Evolutionary conservation across 148 eudicot genomes (phyloP), one percentile per base, ranked within the genome.

Genomic region (Amaranthus hypochondriacus): DNA sequence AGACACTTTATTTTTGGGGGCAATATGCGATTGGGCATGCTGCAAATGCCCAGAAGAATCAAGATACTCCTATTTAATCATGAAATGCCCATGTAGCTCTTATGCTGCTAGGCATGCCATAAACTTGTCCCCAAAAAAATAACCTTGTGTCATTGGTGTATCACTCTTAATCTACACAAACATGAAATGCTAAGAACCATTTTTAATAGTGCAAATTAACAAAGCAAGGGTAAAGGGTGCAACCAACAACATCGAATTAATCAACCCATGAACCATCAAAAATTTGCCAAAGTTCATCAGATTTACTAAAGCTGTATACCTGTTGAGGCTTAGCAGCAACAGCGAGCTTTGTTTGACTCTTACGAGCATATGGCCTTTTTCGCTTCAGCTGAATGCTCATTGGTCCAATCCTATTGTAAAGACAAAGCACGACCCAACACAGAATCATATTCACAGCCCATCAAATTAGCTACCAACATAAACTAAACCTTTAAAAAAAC

Each of bases 371-470:
- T 62, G 56, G 43, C 80, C 71, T 88, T 11, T 86, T 78, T 28
- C 67, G 82, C 85, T 87, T 88, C 18, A 83, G 6, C 58, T 84
- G 79, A 69, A 57, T 58, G 7, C 70, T 59, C 92, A 90, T 87
- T 7, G 89, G 89, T 72, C 96, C 92, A 78, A 82, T 69, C 90
- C 96, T 90, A 46, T 0, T 56, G 28, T 39, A 53, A 48, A 63
- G 44, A 9, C 8, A 56, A 3, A 56, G 51, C 4, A 58, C n/a
- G 49, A 51, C 53, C 46, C 14, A 39, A 64, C 55, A 15, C 15
- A 3, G 9, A 65, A 3, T 43, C 6, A 58, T 50, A 44, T 28
- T 49, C 7, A 18, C 43, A 49, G 39, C 21, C 13, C 62, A 4
- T 58, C 62, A n/a, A 64, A 9, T 67, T 11, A 44, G n/a, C 47